Percentiles rank a stretch among this genome's conserved stretches.
Conservation (phyloP, 2,329 filamentous ascomycete genomes). For the Herpotrichia juniperi region DNA sequence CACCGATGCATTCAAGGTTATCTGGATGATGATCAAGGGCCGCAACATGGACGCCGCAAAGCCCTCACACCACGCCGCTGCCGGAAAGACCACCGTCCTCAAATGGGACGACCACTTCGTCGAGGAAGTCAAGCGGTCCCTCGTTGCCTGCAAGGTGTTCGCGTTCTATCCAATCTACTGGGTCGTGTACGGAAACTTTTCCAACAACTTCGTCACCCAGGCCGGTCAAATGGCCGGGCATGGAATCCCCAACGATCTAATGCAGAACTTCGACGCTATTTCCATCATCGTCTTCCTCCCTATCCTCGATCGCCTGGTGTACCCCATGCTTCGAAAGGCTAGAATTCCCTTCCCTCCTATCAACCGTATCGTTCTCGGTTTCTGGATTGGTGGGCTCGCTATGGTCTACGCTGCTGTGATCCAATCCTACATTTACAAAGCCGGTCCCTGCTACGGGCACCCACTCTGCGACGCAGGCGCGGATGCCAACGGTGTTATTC, state of each 20-base stretch:
- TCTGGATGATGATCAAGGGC: conserved; percentile 62
- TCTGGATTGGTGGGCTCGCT: conserved; percentile 58
- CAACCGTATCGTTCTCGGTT: conserved; percentile 59
- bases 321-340: conserved; percentile 49
- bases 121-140: conserved; percentile 72
- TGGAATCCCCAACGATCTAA: conserved; percentile 55
- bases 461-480: conserved; percentile 43
- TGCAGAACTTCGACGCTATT: conserved; percentile 56
- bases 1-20: conserved; percentile 60
- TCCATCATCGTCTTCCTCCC: conserved; percentile 55
- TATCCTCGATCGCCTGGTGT: conserved; percentile 50
- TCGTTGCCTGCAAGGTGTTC: conserved; percentile 73
- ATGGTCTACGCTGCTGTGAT: conserved; percentile 63
- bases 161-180: conserved; percentile 55
- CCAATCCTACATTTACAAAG: conserved; percentile 63
- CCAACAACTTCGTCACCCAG: conserved; percentile 54
- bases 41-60: conserved; percentile 68
- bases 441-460: conserved; percentile 58
- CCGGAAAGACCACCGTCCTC: conserved; percentile 51
- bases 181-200: conserved; percentile 51
- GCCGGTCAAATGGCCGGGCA: conserved; percentile 51
- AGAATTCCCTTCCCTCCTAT: conserved; percentile 57
- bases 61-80: conserved; percentile 65
- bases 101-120: conserved; percentile 75
- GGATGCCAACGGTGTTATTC: conserved; percentile 32